Evolutionary conservation across 169 alveolate genomes (phyloP).

Genomic region (Cryptosporidium parvum): DNA sequence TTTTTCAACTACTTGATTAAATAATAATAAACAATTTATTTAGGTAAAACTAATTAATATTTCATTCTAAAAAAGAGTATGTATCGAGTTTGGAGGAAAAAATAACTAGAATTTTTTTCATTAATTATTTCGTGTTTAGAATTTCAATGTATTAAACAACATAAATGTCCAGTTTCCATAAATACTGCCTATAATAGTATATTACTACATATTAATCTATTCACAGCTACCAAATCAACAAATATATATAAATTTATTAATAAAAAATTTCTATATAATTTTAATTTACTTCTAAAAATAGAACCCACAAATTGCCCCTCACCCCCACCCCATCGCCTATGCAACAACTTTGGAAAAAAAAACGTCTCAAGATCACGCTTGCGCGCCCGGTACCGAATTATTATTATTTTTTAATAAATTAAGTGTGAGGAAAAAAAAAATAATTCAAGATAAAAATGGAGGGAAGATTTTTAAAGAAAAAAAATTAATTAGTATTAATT

Average conservation of each 20-base stretch:
- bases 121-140: too few species aligned
- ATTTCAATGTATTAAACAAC: too few species aligned
- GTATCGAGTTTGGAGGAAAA: too few species aligned
- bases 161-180: too few species aligned
- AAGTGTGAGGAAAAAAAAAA: slow-evolving; percentile 7
- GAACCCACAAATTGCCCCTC: neutral
- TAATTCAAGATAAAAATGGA: neutral
- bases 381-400: slow-evolving; percentile 66
- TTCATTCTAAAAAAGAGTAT: too few species aligned
- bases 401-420: neutral
- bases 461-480: neutral
- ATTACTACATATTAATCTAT: too few species aligned
- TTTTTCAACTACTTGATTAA: too few species aligned
- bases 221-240: neutral
- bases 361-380: slow-evolving; percentile 53
- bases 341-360: neutral
- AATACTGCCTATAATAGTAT: too few species aligned
- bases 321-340: neutral
- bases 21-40: too few species aligned
- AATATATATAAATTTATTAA: neutral
- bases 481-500: neutral
- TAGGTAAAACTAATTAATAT: too few species aligned
- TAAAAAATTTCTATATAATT: neutral
- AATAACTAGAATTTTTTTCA: too few species aligned
- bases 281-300: neutral